A percentile compares a stretch with the other conserved stretches of the same genome.
Evolutionary conservation across 257 asterid genomes (phyloP).

Genomic region (Jacaranda copaia): DNA sequence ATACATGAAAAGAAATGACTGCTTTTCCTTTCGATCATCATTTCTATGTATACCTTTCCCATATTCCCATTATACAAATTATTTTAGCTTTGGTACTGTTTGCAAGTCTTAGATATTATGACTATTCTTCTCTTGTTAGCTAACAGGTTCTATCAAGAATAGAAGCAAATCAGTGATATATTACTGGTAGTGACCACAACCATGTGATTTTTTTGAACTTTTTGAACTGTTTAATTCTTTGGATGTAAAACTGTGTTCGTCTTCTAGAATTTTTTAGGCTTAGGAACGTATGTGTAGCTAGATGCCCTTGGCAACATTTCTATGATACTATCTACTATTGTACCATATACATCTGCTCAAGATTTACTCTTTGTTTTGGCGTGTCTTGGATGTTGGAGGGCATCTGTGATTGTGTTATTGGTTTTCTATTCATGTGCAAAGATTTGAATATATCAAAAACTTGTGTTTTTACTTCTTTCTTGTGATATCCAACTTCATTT

Average conservation of each 20-base stretch:
- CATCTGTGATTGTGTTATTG: conserved; percentile 21
- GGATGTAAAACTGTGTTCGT: neutral
- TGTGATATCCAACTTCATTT: conserved; percentile 24
- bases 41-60: too few relatives aligned
- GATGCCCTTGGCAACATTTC: conserved; percentile 8
- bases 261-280: neutral
- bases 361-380: conserved; percentile 25
- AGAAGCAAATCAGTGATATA: neutral
- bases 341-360: neutral
- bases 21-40: too few relatives aligned
- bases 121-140: too few relatives aligned
- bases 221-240: neutral
- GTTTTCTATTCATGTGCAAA: too few relatives aligned
- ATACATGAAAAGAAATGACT: too few relatives aligned
- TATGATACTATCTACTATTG: neutral
- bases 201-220: neutral
- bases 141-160: too few relatives aligned
- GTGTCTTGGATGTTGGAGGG: conserved; percentile 3
- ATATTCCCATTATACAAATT: too few relatives aligned
- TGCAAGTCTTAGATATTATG: neutral
- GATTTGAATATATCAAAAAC: too few relatives aligned
- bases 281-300: neutral
- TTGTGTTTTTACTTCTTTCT: conserved; percentile 17
- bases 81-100: too few relatives aligned
- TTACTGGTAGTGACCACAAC: neutral